Evolutionary conservation across 495 filamentous ascomycete genomes (phyloP), one percentile per base, ranked within the genome.

Genomic region (Tuber umbilicatum): DNA sequence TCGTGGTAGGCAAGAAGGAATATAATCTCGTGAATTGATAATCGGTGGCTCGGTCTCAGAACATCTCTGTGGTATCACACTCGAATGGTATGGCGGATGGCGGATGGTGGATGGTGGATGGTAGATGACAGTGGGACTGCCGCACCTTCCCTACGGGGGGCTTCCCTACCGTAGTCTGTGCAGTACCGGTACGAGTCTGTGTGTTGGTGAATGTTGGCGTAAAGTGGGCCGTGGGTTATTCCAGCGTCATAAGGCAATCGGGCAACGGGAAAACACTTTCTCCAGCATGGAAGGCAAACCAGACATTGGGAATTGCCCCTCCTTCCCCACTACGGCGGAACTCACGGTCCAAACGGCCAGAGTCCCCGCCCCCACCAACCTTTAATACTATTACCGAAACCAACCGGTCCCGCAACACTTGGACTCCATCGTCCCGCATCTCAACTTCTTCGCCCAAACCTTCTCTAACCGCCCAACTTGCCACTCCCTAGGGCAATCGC

Each of bases 351-450:
- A 37, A 35, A 37, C 74, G 42, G 19, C 55, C 42, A 72, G 76
- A 71, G 43, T 70, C 69, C 16, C 50, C 39, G 2, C 68, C 70
- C 21, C 37, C 64, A 60, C 74, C 73, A 39, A 76, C 68, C 76
- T 16, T 19, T 23, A 60, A 14, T 60, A 60, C 50, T 10, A 60
- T 31, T 60, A 31, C 50, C 50, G n/a, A 27, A 60, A 31, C n/a
- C n/a, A 0, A 60, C 50, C 31, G 10, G 55, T 31, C 55, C 55
- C 55, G 27, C 55, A 64, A 17, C 55, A 31, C 27, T 17, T 31
- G 55, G 12, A 10, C 55, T 31, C 55, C n/a, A 31, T 64, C 55
- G 55, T 31, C 55, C 55, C 55, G 31, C 55, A 64, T 64, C 55
- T 31, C 12, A 64, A 64, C 55, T 31, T 64, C 27, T 31, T 31